Conservation (phyloP, 495 filamentous ascomycete genomes). For the Saxophila tyrrhenica region DNA sequence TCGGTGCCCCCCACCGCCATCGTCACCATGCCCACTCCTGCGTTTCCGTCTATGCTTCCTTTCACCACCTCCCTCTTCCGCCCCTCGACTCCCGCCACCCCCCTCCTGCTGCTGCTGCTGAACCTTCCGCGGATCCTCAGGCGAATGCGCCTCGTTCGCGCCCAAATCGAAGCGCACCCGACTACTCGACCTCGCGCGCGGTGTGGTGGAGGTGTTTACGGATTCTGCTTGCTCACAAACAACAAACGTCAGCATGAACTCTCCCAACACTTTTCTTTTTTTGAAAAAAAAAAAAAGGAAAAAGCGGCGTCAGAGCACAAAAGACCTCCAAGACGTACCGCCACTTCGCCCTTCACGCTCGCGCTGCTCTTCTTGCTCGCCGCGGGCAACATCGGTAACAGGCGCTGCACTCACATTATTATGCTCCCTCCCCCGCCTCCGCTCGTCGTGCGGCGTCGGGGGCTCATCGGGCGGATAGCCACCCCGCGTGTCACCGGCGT, state of each 20-base stretch:
- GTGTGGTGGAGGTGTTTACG: constrained; percentile 17
- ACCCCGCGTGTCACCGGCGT: constrained; percentile 9
- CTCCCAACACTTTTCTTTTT: no score
- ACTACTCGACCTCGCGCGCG: constrained; percentile 11
- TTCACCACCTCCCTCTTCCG: neutral
- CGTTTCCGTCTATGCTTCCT: neutral
- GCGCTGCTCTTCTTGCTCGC: constrained; percentile 1
- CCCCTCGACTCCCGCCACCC: neutral
- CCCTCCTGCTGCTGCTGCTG: neutral
- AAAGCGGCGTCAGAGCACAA: neutral
- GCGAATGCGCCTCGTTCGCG: constrained; percentile 13
- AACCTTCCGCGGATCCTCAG: constrained; percentile 5
- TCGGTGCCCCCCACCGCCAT: neutral
- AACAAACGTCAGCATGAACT: neutral
- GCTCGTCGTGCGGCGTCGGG: constrained; percentile 8
- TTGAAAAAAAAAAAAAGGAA: no score
- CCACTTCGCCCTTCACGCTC: constrained; percentile 5
- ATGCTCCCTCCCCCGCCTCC: constrained; percentile 19
- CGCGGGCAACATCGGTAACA: neutral
- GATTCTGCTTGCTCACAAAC: neutral
- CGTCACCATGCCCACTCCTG: neutral
- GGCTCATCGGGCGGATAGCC: neutral
- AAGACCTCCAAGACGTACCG: constrained; percentile 13
- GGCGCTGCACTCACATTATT: constrained; percentile 33
- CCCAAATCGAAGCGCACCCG: constrained; percentile 16